phyloP scores from a whole-genome alignment of 352 stramenopile genomes.

The Phytophthora hybrid region DNA sequence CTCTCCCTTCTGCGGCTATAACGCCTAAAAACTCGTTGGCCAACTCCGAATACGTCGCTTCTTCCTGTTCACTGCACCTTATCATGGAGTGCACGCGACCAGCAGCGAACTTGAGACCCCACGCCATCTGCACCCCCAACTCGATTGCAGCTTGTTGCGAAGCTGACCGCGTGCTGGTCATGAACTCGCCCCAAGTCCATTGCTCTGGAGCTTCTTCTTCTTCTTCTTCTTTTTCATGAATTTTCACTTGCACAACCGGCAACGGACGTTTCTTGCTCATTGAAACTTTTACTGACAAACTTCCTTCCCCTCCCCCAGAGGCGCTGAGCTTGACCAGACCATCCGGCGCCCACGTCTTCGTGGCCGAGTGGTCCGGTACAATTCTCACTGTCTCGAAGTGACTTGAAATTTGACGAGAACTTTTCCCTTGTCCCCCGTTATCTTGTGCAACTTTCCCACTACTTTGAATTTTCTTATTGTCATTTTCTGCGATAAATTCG shows the following conservation, averaged over 20 bases:
- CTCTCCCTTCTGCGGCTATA: neutral
- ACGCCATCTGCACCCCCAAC: slow-evolving; percentile 18
- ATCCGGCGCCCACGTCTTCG: neutral
- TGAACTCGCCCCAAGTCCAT: slow-evolving; percentile 22
- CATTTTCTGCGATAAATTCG: neutral
- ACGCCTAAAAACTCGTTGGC: slow-evolving; percentile 3
- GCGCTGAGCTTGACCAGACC: slow-evolving; percentile 1
- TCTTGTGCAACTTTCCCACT: neutral
- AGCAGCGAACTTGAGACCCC: slow-evolving; percentile 18
- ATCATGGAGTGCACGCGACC: slow-evolving; percentile 35
- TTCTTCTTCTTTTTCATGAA: neutral
- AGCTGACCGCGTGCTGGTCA: slow-evolving; percentile 19
- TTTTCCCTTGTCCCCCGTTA: neutral
- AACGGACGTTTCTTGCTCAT: slow-evolving; percentile 4
- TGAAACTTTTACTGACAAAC: neutral
- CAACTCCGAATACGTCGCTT: neutral
- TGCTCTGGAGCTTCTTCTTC: neutral
- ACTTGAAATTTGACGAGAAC: neutral
- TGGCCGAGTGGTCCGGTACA: neutral
- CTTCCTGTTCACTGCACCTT: slow-evolving; percentile 7
- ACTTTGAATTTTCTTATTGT: neutral
- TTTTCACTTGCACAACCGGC: neutral
- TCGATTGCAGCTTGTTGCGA: slow-evolving; percentile 22
- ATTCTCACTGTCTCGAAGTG: neutral
- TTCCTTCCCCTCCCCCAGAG: neutral